These are phyloP conservation scores for Aspergillus fischeri DNA, from an alignment of 2,329 filamentous ascomycete species.

Conservation along the genomic window DNA sequence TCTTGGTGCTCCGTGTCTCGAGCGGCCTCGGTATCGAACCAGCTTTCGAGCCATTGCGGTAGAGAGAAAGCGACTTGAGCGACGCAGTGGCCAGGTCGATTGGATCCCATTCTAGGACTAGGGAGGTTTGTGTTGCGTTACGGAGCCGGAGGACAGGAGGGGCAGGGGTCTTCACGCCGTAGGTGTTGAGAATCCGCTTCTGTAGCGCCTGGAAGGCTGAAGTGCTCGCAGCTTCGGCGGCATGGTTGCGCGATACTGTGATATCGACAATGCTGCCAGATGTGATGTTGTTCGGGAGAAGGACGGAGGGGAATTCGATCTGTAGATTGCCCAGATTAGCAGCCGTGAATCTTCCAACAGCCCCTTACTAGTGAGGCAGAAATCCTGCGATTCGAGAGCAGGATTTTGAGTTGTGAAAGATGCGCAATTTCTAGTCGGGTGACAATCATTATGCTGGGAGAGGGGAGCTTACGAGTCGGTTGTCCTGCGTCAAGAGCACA, in stretches of 20 bases:
- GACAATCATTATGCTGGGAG: conserved; percentile 1
- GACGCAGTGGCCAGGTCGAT: conserved; percentile 89
- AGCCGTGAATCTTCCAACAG: neutral
- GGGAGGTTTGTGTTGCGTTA: conserved; percentile 97
- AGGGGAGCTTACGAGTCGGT: conserved; percentile 70
- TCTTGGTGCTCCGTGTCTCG: conserved; percentile 92
- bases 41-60: conserved; percentile 94
- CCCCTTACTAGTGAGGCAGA: neutral
- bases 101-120: conserved; percentile 97
- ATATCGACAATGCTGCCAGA: conserved; percentile 98
- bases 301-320: conserved; percentile 98
- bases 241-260: conserved; percentile 80
- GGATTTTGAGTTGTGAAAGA: neutral
- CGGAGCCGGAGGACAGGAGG: conserved; percentile 80
- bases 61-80: conserved; percentile 81
- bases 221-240: conserved; percentile 70
- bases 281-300: conserved; percentile 89
- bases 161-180: conserved; percentile 73
- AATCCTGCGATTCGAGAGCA: neutral
- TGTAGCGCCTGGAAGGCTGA: conserved; percentile 80
- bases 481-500: conserved; percentile 93
- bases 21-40: conserved; percentile 86
- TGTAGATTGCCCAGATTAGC: conserved; percentile 36
- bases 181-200: conserved; percentile 78
- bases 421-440: neutral